Evolutionary conservation across 345 rosid genomes (phyloP).

Genomic region (Acer saccharum): DNA sequence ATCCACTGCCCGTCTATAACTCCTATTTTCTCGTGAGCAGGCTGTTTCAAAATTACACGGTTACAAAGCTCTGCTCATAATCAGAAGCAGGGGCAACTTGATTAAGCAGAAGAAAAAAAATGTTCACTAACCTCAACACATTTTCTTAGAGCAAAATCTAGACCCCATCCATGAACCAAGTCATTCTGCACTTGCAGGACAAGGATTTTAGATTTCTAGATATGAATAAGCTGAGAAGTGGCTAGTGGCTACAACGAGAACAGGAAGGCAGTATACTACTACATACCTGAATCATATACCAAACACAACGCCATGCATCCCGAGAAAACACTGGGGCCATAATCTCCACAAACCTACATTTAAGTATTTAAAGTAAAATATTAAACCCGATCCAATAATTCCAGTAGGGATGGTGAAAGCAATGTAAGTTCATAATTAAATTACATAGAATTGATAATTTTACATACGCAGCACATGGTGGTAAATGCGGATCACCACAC

Average conservation of each 20-base stretch:
- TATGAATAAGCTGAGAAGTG: neutral
- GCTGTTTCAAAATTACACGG: constrained; percentile 32
- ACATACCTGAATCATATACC: constrained; percentile 92
- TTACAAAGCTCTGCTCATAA: neutral
- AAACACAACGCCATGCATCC: constrained; percentile 93
- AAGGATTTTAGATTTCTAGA: neutral
- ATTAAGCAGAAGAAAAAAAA: neutral
- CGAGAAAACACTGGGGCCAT: constrained; percentile 98
- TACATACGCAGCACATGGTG: constrained; percentile 97
- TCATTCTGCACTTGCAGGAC: constrained; percentile 46
- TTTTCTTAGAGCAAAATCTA: constrained; percentile 58
- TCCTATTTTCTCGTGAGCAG: constrained; percentile 72
- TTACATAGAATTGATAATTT: neutral
- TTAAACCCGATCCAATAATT: neutral
- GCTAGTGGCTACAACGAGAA: neutral
- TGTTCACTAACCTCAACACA: constrained; percentile 50
- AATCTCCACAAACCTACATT: constrained; percentile 87
- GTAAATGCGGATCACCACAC: constrained; percentile 76
- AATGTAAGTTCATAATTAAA: neutral
- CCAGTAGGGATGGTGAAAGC: neutral
- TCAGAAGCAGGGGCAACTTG: neutral
- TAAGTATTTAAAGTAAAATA: constrained; percentile 1
- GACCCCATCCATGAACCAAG: constrained; percentile 73
- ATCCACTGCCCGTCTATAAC: constrained; percentile 67
- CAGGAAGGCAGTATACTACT: neutral